Evolutionary conservation across 768 basidiomycete species (phyloP).

Genomic region (Psilocybe tampanensis): DNA sequence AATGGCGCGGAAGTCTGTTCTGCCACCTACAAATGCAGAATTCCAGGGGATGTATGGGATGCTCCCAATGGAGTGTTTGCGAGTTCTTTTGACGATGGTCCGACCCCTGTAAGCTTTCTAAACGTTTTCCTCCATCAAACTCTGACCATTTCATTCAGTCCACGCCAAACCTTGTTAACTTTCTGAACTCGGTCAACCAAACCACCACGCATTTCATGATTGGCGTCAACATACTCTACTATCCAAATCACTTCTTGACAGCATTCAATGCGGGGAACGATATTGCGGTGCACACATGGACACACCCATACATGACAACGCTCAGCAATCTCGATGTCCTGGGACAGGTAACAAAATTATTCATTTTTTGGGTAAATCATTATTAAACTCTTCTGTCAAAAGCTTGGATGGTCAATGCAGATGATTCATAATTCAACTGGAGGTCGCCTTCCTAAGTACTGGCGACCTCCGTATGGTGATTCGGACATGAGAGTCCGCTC

Average conservation of each 20-base stretch:
- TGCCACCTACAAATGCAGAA: constrained; percentile 68
- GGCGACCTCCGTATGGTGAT: constrained; percentile 91
- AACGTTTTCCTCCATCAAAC: neutral
- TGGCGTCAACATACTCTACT: constrained; percentile 69
- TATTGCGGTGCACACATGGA: constrained; percentile 65
- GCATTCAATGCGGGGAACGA: constrained; percentile 52
- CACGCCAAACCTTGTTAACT: constrained; percentile 57
- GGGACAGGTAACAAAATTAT: constrained; percentile 48
- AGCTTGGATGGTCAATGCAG: constrained; percentile 81
- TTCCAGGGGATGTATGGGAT: constrained; percentile 69
- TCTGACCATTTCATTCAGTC: constrained; percentile 26
- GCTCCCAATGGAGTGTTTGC: constrained; percentile 71
- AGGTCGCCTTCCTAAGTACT: constrained; percentile 69
- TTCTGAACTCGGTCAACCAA: constrained; percentile 64
- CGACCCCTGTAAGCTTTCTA: constrained; percentile 41
- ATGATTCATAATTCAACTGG: constrained; percentile 81
- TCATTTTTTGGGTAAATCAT: neutral
- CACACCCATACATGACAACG: constrained; percentile 82
- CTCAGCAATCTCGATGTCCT: constrained; percentile 68
- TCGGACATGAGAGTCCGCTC: constrained; percentile 81
- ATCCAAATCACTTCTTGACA: constrained; percentile 55
- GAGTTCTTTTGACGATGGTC: constrained; percentile 83
- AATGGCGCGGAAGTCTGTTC: constrained; percentile 68
- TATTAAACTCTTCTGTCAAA: neutral
- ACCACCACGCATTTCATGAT: constrained; percentile 91